Evolutionary conservation across 2,329 filamentous ascomycete genomes (phyloP).

Genomic region (Fusarium tuaranense): DNA sequence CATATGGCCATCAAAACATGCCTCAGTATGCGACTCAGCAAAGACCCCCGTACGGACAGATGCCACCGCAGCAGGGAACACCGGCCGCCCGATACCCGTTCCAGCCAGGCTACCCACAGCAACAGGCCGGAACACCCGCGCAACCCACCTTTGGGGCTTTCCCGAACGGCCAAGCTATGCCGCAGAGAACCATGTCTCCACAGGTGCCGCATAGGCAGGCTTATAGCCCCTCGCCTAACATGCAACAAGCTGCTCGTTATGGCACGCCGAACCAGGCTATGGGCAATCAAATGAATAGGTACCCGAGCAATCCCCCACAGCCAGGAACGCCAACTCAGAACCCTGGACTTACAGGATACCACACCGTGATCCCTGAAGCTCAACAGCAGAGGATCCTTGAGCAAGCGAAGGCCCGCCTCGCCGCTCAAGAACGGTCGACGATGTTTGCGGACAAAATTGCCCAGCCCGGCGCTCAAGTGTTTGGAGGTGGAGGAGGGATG

Average conservation of each 20-base stretch:
- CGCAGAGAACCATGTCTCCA: slow-evolving; percentile 58
- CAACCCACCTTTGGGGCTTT: slow-evolving; percentile 53
- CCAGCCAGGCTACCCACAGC: slow-evolving; percentile 53
- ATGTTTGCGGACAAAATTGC: slow-evolving; percentile 58
- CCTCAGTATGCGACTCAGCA: slow-evolving; percentile 61
- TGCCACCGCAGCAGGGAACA: slow-evolving; percentile 55
- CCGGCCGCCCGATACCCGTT: slow-evolving; percentile 58
- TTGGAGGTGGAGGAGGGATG: slow-evolving; percentile 33
- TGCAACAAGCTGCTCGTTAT: slow-evolving; percentile 51
- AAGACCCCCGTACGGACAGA: slow-evolving; percentile 57
- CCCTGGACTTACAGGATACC: slow-evolving; percentile 58
- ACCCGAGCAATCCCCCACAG: slow-evolving; percentile 48
- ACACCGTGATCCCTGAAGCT: slow-evolving; percentile 61
- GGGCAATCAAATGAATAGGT: slow-evolving; percentile 47
- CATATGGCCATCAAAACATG: slow-evolving; percentile 64
- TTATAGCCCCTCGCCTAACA: slow-evolving; percentile 55
- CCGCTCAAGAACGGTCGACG: slow-evolving; percentile 57
- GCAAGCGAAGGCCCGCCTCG: slow-evolving; percentile 61
- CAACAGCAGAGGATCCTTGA: slow-evolving; percentile 64
- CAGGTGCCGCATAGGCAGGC: slow-evolving; percentile 54
- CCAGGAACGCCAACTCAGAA: slow-evolving; percentile 49
- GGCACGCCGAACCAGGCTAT: slow-evolving; percentile 47
- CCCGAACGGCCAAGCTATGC: slow-evolving; percentile 58
- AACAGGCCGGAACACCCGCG: slow-evolving; percentile 51
- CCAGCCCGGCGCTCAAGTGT: slow-evolving; percentile 57